phyloP scores from a whole-genome alignment of 2,329 filamentous ascomycete genomes.

The Apiospora hydei region DNA sequence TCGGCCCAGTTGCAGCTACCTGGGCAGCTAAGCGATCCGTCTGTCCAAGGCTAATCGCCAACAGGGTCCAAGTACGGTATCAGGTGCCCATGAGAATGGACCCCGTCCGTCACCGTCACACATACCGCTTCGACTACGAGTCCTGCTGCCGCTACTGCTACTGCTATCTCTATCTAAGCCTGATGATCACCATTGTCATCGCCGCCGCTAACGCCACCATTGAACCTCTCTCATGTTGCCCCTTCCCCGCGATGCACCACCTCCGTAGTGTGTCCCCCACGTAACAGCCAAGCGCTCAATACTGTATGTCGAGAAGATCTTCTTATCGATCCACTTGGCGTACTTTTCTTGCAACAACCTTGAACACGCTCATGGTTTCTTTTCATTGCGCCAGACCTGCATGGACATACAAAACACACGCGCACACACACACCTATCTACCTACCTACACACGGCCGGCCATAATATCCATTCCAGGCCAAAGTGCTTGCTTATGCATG shows the following conservation, averaged over 20 bases:
- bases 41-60: neutral
- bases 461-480: neutral
- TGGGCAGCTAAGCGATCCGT: neutral
- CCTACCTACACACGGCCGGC: neutral
- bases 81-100: neutral
- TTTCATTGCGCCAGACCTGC: constrained; percentile 3
- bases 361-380: neutral
- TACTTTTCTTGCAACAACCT: neutral
- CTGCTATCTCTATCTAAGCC: neutral
- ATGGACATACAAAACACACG: neutral
- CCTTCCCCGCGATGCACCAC: constrained; percentile 11
- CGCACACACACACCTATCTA: neutral
- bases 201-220: neutral
- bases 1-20: neutral
- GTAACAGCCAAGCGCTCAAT: neutral
- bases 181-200: neutral
- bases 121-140: neutral
- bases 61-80: neutral
- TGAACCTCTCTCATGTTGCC: neutral
- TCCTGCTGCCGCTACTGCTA: neutral
- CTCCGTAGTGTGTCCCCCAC: neutral
- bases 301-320: neutral
- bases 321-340: neutral
- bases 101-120: neutral
- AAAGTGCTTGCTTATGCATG: constrained; percentile 15